These are phyloP conservation scores for Cryptococcus depauperatus DNA, from an alignment of 1,284 basidiomycete genomes.

Conservation along the genomic window DNA sequence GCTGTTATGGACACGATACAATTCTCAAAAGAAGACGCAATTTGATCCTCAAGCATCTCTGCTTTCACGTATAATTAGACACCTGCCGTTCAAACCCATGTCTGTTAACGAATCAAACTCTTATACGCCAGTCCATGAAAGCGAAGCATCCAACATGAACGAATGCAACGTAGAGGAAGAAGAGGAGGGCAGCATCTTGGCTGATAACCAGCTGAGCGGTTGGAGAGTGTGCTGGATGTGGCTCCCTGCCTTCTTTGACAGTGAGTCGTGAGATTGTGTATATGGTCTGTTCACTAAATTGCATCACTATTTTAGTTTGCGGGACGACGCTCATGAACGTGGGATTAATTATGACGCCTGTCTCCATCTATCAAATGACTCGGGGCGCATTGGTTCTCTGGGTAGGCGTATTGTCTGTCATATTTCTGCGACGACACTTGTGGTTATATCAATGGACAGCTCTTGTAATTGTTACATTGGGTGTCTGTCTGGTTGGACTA, in stretches of 20 bases:
- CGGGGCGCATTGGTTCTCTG: constrained; percentile 94
- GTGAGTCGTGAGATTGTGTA: constrained; percentile 33
- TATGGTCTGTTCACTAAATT: background rate
- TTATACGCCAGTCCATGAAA: constrained; percentile 34
- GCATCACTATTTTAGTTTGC: constrained; percentile 35
- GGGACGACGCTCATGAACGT: constrained; percentile 77
- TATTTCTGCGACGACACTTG: constrained; percentile 68
- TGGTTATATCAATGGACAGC: constrained; percentile 63
- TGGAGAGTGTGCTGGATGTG: constrained; percentile 39
- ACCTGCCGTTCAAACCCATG: constrained; percentile 12
- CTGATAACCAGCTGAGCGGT: constrained; percentile 21
- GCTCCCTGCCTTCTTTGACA: constrained; percentile 46
- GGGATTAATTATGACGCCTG: constrained; percentile 87
- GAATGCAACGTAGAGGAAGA: constrained; percentile 14
- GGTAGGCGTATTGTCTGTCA: constrained; percentile 84
- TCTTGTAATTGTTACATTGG: constrained; percentile 79
- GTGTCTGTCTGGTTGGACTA: constrained; percentile 83
- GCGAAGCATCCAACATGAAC: constrained; percentile 9
- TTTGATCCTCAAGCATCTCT: constrained; percentile 14
- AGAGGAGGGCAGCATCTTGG: constrained; percentile 5
- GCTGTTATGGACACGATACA: constrained; percentile 56
- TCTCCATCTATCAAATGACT: constrained; percentile 97
- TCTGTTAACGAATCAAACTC: constrained; percentile 17
- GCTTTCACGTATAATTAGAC: constrained; percentile 20
- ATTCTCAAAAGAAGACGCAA: constrained; percentile 2